Percentiles rank a stretch among this genome's conserved stretches.
phyloP scores from a whole-genome alignment of 352 stramenopile genomes.

The Globisporangium radiosum region DNA sequence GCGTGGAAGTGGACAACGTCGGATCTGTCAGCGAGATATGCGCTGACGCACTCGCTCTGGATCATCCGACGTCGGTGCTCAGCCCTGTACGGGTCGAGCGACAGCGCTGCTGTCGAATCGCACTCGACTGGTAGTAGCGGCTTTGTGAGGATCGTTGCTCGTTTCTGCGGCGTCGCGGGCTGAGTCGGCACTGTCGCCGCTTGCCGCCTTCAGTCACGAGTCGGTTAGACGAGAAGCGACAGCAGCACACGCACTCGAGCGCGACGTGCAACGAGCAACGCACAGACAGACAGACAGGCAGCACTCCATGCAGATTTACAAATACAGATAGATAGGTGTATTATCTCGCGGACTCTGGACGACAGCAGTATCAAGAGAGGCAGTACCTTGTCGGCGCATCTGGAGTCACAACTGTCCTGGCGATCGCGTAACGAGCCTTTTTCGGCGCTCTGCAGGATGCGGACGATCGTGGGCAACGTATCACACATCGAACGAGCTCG shows the following conservation, averaged over 20 bases:
- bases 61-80: conserved; percentile 46
- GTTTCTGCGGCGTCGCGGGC: conserved; percentile 3
- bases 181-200: not conserved
- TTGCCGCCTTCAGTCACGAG: conserved; percentile 7
- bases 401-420: conserved; percentile 17
- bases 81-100: conserved; percentile 49
- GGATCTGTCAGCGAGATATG: conserved; percentile 34
- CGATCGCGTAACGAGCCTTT: conserved; percentile 15
- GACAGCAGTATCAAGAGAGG: conserved; percentile 1
- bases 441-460: conserved; percentile 20
- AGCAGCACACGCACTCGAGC: not conserved
- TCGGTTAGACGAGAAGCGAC: conserved; percentile 1
- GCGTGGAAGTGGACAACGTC: conserved; percentile 49
- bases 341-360: conserved; percentile 7
- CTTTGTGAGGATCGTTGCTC: not conserved
- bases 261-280: not conserved
- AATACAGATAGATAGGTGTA: conserved; percentile 19
- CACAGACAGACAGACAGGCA: conserved; percentile 1
- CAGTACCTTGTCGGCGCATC: conserved; percentile 34
- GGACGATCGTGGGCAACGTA: conserved; percentile 14
- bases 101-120: not conserved
- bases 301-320: conserved; percentile 3
- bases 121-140: conserved; percentile 1
- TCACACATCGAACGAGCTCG: not conserved
- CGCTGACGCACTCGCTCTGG: conserved; percentile 26